phyloP scores from a whole-genome alignment of 371 early-diverging fungal genomes.

The Gilbertella persicaria region DNA sequence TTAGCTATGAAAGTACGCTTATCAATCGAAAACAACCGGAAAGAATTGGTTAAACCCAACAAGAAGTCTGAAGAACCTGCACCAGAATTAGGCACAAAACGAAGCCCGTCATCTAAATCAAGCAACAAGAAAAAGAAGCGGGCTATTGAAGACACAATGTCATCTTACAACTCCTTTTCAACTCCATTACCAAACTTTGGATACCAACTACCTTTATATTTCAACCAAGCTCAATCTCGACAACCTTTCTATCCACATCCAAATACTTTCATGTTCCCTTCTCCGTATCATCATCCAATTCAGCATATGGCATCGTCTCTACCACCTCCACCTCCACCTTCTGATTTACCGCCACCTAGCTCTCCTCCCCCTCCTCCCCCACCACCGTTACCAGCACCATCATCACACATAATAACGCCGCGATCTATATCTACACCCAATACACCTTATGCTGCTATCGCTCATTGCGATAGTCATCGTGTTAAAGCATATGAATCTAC shows the following conservation, averaged over 20 bases:
- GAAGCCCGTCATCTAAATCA: not conserved
- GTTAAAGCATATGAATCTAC: slow-evolving; percentile 11
- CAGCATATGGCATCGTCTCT: not conserved
- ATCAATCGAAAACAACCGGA: slow-evolving; percentile 25
- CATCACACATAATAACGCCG: not conserved
- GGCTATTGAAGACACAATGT: not conserved
- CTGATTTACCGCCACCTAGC: slow-evolving; percentile 2
- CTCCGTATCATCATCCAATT: not conserved
- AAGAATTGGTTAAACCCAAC: not conserved
- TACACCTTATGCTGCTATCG: slow-evolving; percentile 1
- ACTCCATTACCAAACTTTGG: not conserved
- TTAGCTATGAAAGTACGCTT: slow-evolving; percentile 25
- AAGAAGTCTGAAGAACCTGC: not conserved
- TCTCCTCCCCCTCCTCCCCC: slow-evolving; percentile 16
- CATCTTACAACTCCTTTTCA: not conserved
- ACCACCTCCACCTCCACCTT: slow-evolving; percentile 17
- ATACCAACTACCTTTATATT: not conserved
- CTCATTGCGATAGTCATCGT: not conserved
- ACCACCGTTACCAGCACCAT: not conserved
- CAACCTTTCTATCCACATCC: not conserved
- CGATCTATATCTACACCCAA: slow-evolving; percentile 4
- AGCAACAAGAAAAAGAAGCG: not conserved
- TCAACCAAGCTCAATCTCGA: not conserved
- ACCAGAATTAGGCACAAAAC: not conserved
- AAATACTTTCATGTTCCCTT: not conserved